These are phyloP conservation scores for Hypoxylon fragiforme DNA, from an alignment of 495 filamentous ascomycete species.

Conservation along the genomic window DNA sequence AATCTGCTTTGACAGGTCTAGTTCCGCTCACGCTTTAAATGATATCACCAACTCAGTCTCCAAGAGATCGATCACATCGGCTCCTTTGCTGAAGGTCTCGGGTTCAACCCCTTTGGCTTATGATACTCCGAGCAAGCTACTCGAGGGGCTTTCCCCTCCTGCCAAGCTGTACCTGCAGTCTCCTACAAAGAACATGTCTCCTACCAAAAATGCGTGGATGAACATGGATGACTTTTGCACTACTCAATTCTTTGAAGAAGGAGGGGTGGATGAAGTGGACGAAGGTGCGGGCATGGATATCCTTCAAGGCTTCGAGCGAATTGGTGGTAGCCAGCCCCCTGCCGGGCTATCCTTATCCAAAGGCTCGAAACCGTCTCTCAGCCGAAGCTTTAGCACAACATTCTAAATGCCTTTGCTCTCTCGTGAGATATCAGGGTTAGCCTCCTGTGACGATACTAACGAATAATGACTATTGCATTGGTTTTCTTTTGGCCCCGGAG, in stretches of 20 bases:
- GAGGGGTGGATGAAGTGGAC: constrained; percentile 58
- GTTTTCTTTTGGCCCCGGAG: constrained; percentile 1
- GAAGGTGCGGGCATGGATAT: constrained; percentile 79
- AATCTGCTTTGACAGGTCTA: constrained; percentile 59
- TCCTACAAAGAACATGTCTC: constrained; percentile 45
- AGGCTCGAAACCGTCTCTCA: constrained; percentile 42
- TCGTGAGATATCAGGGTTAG: too few species aligned
- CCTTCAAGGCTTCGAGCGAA: constrained; percentile 86
- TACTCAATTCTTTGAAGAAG: constrained; percentile 58
- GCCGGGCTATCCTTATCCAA: constrained; percentile 35
- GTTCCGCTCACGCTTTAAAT: constrained; percentile 62
- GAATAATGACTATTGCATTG: constrained; percentile 38
- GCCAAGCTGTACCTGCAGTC: constrained; percentile 68
- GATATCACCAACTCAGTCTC: constrained; percentile 63
- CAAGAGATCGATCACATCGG: constrained; percentile 54
- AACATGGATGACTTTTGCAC: constrained; percentile 58
- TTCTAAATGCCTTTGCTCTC: constrained; percentile 38
- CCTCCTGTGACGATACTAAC: constrained; percentile 31
- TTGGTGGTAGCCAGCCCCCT: constrained; percentile 58
- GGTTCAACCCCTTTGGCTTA: constrained; percentile 46
- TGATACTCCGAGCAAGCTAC: constrained; percentile 59
- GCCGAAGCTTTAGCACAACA: constrained; percentile 47
- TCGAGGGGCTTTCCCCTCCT: constrained; percentile 49
- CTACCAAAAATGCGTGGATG: constrained; percentile 52
- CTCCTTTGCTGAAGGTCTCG: constrained; percentile 50